Conservation (phyloP, 345 rosid species). For the Salix udensis region DNA sequence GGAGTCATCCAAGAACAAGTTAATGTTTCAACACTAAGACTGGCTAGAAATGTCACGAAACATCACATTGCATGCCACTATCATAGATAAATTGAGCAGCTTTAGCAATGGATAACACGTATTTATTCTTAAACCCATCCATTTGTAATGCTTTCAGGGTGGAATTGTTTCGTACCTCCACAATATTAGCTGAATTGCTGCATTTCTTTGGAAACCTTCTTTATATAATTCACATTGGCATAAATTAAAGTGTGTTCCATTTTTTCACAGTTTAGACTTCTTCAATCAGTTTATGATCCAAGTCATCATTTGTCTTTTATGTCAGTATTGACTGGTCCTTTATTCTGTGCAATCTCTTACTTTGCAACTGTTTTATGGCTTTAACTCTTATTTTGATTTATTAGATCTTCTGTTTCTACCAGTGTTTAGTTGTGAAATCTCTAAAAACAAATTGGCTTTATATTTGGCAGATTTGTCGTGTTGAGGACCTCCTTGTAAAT, state of each 20-base stretch:
- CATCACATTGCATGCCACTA: neutral
- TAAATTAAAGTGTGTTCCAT: neutral
- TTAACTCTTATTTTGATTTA: neutral
- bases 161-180: neutral
- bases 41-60: neutral
- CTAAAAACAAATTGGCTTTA: slow-evolving; percentile 2
- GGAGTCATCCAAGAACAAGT: neutral
- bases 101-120: neutral
- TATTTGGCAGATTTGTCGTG: slow-evolving; percentile 74
- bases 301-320: slow-evolving; percentile 1
- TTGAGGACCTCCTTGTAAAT: slow-evolving; percentile 87
- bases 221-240: neutral
- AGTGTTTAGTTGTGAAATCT: neutral
- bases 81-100: neutral
- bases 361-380: neutral
- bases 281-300: neutral
- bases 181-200: neutral
- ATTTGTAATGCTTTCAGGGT: neutral
- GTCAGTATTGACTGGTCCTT: neutral
- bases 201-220: neutral
- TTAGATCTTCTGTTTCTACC: neutral
- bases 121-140: neutral
- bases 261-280: neutral
- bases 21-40: neutral
- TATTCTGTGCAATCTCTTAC: neutral